Evolutionary conservation across 2,329 filamentous ascomycete species (phyloP), one percentile per base, ranked within the genome.

Genomic region (Cladosporium cucumerinum): DNA sequence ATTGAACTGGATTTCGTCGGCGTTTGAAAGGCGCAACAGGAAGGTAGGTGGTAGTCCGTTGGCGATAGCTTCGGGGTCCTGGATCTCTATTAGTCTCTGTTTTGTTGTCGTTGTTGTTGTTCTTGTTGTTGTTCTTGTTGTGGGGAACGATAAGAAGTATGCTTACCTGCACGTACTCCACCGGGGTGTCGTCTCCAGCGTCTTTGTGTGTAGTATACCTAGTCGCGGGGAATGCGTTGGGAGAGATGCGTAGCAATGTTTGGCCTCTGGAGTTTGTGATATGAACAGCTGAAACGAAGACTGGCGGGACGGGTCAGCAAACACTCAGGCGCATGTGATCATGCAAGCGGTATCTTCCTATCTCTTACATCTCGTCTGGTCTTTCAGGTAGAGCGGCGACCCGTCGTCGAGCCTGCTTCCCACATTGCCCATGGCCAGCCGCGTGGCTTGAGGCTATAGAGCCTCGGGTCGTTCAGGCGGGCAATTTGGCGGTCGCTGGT

Each of bases 1-100:
- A 72, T 89, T 92, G 79, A 99, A 96, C 69, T 87, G 87, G 63
- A 99, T 87, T 70, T 99, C 95, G 71, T 98, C 95, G 71, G 96
- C 93, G 79, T 93, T 95, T 71, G 84, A 86, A 59, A 99, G 82
- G 75, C 96, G 95, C 65, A 98, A 82, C 59, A 99, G 85, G 77
- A 98, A 96, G 66, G 84, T 85, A 10, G 93, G 91, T 30, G 81
- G 74, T 58, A 75, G 49, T 46, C 60, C 74, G 68, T 67, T 68
- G 34, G 74, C 66, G 16, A 72, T 68, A 61, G 77, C 75, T 67
- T 97, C 94, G 51, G 91, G 88, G 76, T 98, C 95, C 93, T 97
- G 62, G 34, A 11, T n/a, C 5, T 36, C 49, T 12, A 49, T 62
- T 51, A 62, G 43, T n/a, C 23, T 55, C 25, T 62, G 34, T 25